Evolutionary conservation across 2,329 filamentous ascomycete species (phyloP).

Genomic region (Aspergillus texensis): DNA sequence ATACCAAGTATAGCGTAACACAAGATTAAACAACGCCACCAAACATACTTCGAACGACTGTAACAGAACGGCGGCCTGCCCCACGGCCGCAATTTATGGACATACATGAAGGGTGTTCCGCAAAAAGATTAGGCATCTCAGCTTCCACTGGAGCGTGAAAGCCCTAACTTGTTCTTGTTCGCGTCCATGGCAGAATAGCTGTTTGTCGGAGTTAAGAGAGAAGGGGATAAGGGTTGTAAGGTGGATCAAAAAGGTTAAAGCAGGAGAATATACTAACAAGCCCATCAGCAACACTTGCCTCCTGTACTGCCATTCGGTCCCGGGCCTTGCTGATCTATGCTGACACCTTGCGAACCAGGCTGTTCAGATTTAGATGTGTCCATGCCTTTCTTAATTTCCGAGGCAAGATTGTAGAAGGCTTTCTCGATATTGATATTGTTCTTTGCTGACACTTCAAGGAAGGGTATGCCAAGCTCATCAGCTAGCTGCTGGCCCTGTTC

Average conservation of each 20-base stretch:
- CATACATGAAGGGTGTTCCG: slow-evolving; percentile 10
- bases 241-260: slow-evolving; percentile 13
- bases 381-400: slow-evolving; percentile 98
- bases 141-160: neutral
- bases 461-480: slow-evolving; percentile 94
- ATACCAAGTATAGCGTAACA: slow-evolving; percentile 11
- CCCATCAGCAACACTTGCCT: slow-evolving; percentile 74
- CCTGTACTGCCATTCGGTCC: slow-evolving; percentile 53
- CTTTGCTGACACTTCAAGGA: slow-evolving; percentile 98
- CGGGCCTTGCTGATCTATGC: slow-evolving; percentile 66
- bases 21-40: slow-evolving; percentile 19
- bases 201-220: neutral
- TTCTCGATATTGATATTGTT: slow-evolving; percentile 99
- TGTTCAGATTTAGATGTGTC: slow-evolving; percentile 82
- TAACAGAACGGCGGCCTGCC: slow-evolving; percentile 17
- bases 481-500: slow-evolving; percentile 92
- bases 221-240: slow-evolving; percentile 2
- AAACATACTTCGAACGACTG: slow-evolving; percentile 16
- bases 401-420: slow-evolving; percentile 92
- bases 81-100: slow-evolving; percentile 10
- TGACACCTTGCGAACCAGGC: slow-evolving; percentile 62
- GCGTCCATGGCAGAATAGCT: neutral
- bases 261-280: slow-evolving; percentile 20
- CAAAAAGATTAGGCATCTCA: neutral
- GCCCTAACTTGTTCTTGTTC: neutral